These are phyloP conservation scores for Fusarium paranaense DNA, from an alignment of 2,329 filamentous ascomycete species.

Conservation along the genomic window DNA sequence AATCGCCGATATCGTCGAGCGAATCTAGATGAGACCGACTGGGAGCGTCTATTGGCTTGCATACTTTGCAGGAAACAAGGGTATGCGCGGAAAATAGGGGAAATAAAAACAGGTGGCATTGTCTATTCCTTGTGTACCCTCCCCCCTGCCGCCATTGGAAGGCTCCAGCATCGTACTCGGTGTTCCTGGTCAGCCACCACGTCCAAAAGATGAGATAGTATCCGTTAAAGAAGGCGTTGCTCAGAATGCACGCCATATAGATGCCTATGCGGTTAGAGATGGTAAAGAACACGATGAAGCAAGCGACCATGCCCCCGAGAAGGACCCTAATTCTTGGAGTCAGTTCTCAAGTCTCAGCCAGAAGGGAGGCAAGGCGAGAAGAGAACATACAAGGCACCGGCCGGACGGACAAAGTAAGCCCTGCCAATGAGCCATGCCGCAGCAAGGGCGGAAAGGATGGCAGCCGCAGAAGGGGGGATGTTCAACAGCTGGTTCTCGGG, in stretches of 20 bases:
- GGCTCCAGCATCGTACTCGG: too few relatives aligned
- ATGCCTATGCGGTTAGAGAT: background rate
- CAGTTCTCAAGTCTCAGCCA: background rate
- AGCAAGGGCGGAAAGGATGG: background rate
- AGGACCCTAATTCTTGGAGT: background rate
- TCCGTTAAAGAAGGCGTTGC: background rate
- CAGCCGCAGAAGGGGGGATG: background rate
- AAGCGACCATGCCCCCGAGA: background rate
- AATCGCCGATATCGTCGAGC: too few relatives aligned
- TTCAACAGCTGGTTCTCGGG: background rate
- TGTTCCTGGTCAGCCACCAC: background rate
- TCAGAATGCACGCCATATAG: background rate
- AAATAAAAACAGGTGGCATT: too few relatives aligned
- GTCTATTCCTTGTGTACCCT: too few relatives aligned
- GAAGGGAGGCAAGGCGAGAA: too few relatives aligned
- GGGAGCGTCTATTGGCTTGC: too few relatives aligned
- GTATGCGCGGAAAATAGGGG: too few relatives aligned
- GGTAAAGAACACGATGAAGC: background rate
- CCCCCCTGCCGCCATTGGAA: too few relatives aligned
- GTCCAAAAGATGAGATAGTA: background rate
- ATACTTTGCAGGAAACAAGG: too few relatives aligned
- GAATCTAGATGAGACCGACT: too few relatives aligned
- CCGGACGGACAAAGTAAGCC: background rate
- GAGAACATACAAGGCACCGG: background rate
- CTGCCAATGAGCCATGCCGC: background rate